These are phyloP conservation scores for Penicillium verhagenii DNA, from an alignment of 495 filamentous ascomycete species.

Conservation along the genomic window DNA sequence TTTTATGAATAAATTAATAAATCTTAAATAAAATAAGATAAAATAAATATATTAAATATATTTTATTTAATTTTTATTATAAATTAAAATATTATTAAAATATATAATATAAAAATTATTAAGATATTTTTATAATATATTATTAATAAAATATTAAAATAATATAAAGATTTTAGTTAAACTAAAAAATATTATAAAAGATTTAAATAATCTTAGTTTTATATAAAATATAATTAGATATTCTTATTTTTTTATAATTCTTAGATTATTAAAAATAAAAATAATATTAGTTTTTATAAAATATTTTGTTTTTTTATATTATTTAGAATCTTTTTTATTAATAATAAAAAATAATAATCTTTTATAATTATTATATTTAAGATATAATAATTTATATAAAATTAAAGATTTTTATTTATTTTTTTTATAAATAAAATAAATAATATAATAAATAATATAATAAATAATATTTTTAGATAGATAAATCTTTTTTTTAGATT, in stretches of 20 bases:
- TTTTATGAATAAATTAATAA: background rate
- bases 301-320: background rate
- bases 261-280: background rate
- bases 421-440: slow-evolving; percentile 1
- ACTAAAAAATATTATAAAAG: background rate
- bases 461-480: background rate
- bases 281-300: slow-evolving; percentile 1
- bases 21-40: background rate
- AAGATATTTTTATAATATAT: background rate
- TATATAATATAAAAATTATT: slow-evolving; percentile 1
- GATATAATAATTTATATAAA: background rate
- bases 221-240: background rate
- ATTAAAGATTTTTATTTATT: background rate
- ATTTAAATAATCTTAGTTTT: background rate
- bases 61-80: background rate
- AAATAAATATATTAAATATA: background rate
- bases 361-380: background rate
- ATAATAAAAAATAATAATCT: background rate
- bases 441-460: background rate
- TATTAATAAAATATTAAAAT: background rate
- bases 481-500: background rate
- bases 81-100: background rate
- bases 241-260: too few species aligned
- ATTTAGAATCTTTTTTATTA: background rate
- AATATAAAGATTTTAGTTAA: background rate